phyloP scores from a whole-genome alignment of 441 rosid genomes.

The Populus hybrid region DNA sequence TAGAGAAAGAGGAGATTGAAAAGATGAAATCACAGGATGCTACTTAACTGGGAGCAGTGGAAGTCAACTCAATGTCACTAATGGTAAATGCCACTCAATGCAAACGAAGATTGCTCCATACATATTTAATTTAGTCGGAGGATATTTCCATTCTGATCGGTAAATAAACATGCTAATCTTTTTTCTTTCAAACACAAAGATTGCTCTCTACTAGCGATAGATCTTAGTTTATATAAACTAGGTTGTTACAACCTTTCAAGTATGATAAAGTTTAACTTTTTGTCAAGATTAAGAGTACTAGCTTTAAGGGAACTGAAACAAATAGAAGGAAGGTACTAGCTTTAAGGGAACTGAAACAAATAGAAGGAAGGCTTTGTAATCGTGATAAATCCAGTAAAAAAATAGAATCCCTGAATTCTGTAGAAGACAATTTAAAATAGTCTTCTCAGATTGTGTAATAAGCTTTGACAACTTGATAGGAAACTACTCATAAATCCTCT shows the following conservation, averaged over 20 bases:
- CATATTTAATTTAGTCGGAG: not conserved
- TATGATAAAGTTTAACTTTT: not conserved
- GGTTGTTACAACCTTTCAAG: not conserved
- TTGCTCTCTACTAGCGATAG: not conserved
- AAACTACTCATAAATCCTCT: not conserved
- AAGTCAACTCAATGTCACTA: not conserved
- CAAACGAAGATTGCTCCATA: not conserved
- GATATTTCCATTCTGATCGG: not conserved
- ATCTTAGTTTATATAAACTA: not conserved
- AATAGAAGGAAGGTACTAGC: too few species aligned
- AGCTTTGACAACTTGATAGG: not conserved
- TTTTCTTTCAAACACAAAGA: too few species aligned
- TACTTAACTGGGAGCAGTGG: not conserved
- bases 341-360: not conserved
- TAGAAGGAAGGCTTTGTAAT: not conserved
- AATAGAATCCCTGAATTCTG: not conserved
- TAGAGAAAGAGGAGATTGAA: not conserved
- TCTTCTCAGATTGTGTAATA: not conserved
- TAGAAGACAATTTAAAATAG: not conserved
- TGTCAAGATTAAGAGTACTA: not conserved
- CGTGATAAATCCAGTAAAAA: not conserved
- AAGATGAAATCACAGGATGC: not conserved
- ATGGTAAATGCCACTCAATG: not conserved
- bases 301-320: too few species aligned
- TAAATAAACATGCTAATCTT: not conserved